phyloP scores from a whole-genome alignment of 805 yeast genomes.

The Candida maris region DNA sequence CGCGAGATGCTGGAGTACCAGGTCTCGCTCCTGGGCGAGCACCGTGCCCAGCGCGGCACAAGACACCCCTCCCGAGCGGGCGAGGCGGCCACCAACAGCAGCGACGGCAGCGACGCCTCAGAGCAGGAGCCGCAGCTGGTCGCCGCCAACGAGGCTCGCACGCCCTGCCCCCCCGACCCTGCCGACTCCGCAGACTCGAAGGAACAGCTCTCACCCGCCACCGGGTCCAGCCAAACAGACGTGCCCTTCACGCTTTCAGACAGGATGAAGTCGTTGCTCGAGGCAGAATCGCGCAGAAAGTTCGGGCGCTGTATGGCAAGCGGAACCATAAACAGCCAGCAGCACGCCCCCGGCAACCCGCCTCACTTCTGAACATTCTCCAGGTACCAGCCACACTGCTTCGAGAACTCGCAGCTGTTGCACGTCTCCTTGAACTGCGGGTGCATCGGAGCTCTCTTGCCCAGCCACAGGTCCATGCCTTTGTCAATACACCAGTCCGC shows the following conservation, averaged over 20 bases:
- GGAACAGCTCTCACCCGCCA: too few species aligned
- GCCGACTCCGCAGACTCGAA: too few species aligned
- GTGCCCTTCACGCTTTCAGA: slow-evolving; percentile 1
- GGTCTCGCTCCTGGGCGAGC: slow-evolving; percentile 10
- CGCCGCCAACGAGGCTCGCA: not conserved
- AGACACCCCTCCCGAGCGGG: slow-evolving; percentile 1
- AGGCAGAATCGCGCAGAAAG: slow-evolving; percentile 12
- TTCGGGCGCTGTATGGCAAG: slow-evolving; percentile 23
- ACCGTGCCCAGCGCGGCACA: slow-evolving; percentile 3
- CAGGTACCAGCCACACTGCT: slow-evolving; percentile 39
- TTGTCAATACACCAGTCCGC: slow-evolving; percentile 30
- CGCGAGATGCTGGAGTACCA: slow-evolving; percentile 8
- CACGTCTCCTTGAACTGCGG: slow-evolving; percentile 44
- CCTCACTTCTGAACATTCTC: slow-evolving; percentile 7
- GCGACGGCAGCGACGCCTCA: slow-evolving; percentile 6
- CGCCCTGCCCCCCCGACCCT: too few species aligned
- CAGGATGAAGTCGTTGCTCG: slow-evolving; percentile 3
- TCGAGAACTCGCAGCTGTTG: slow-evolving; percentile 49
- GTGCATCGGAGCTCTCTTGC: slow-evolving; percentile 46
- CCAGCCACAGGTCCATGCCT: slow-evolving; percentile 55
- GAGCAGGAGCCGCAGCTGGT: not conserved
- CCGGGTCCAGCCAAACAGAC: not conserved
- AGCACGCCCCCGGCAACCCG: not conserved
- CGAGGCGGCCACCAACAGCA: not conserved
- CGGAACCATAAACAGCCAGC: slow-evolving; percentile 14